Percentiles rank a stretch among this genome's conserved stretches.
These are phyloP conservation scores for Eucalyptus grandis DNA, from an alignment of 345 rosid genomes.

Conservation along the genomic window DNA sequence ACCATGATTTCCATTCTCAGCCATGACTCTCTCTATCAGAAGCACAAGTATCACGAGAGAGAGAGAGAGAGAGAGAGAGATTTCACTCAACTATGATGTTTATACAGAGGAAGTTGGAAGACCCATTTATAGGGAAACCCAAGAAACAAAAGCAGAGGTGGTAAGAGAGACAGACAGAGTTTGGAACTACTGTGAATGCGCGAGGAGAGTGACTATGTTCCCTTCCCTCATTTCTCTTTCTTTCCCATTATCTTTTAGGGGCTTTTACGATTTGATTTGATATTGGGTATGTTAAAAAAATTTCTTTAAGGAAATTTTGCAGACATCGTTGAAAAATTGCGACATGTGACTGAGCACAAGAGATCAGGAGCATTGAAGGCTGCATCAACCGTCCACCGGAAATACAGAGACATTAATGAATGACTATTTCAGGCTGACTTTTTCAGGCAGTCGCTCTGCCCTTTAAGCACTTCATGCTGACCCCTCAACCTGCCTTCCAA, in stretches of 20 bases:
- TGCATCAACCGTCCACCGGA: conserved; percentile 25
- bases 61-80: neutral
- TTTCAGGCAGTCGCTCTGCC: neutral
- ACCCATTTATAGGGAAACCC: neutral
- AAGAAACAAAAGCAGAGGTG: neutral
- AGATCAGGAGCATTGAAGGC: conserved; percentile 1
- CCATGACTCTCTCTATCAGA: conserved; percentile 18
- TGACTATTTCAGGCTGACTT: neutral
- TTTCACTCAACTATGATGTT: neutral
- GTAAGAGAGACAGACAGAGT: neutral
- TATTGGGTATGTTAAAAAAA: neutral
- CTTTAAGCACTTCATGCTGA: neutral
- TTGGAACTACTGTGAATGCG: neutral
- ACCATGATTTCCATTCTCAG: conserved; percentile 27
- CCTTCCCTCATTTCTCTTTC: neutral
- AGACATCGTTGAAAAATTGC: conserved; percentile 20
- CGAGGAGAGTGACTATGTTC: neutral
- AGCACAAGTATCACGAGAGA: neutral
- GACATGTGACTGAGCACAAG: neutral
- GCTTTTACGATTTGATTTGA: neutral
- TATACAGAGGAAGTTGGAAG: neutral
- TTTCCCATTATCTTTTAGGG: neutral
- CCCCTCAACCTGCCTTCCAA: neutral
- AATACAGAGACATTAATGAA: neutral
- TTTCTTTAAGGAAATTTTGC: neutral